Evolutionary conservation across 768 basidiomycete genomes (phyloP), one percentile per base, ranked within the genome.

Genomic region (Rhodotorula babjevae): DNA sequence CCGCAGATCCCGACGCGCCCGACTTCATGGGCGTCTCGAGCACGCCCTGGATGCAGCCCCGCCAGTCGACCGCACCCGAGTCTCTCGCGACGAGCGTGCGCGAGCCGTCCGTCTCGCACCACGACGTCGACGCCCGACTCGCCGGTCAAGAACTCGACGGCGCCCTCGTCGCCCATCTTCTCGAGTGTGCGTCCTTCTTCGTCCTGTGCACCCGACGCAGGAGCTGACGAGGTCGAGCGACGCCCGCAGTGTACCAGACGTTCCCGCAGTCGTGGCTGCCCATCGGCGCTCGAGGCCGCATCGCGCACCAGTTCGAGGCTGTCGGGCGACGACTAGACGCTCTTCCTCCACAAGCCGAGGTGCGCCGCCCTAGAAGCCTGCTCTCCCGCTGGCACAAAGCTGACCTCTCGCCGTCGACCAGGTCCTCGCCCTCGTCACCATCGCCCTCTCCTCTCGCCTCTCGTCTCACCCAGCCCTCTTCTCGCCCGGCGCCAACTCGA

Each of bases 211-310:
- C n/a, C n/a, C n/a, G n/a, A n/a, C n/a, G 36, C 36, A 36, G 36
- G 9, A 36, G 36, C 36, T 36, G 36, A 36, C 36, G 36, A 36
- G 5, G 5, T 36, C 36, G 36, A 4, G 4, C n/a, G n/a, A n/a
- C 36, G 36, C 36, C 36, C 36, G 36, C 71, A 76, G 74, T 76
- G 1, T 73, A 76, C 16, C 68, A 73, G 58, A 61, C 68, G 0
- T 23, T 72, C 12, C 75, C 75, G 15, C 72, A 73, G 31, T 65
- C 63, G 19, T 76, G 75, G 75, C 64, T 73, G 1, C 75, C 75
- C 0, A 61, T 76, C 3, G 59, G 59, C 25, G 62, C 63, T 0
- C 65, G 72, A 2, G 75, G 75, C 0, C 50, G 63, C 0, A 9
- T 70, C 33, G 31, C 60, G 7, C 42, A 63, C 6, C 58, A 65